Evolutionary conservation across 179 eudicot species (phyloP).

Genomic region (Spinacia oleracea): DNA sequence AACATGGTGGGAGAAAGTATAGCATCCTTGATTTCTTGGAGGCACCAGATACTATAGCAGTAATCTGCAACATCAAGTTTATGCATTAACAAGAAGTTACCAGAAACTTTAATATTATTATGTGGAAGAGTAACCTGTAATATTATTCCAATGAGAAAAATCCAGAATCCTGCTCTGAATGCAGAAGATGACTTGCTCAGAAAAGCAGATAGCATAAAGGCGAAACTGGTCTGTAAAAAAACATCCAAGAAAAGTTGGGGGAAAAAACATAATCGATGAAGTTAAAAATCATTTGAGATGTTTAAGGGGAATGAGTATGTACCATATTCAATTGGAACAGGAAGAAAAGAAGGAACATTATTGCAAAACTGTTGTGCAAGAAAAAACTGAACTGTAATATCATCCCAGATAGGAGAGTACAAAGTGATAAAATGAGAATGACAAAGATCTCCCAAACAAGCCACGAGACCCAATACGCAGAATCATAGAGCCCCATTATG

Average conservation of each 20-base stretch:
- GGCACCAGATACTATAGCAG: not conserved
- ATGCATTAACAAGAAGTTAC: not conserved
- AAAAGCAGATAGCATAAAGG: conserved; percentile 70
- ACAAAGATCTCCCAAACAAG: conserved; percentile 72
- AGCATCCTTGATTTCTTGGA: conserved; percentile 3
- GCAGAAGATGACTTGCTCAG: conserved; percentile 69
- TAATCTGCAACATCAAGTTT: conserved; percentile 20
- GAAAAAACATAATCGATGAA: conserved; percentile 1
- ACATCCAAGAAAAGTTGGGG: not conserved
- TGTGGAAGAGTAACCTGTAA: conserved; percentile 55
- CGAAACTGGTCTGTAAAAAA: conserved; percentile 52
- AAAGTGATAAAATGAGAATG: conserved; percentile 52
- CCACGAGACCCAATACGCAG: conserved; percentile 95
- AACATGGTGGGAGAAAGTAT: conserved; percentile 69
- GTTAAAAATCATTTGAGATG: not conserved
- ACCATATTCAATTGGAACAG: conserved; percentile 89
- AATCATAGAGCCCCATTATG: conserved; percentile 94
- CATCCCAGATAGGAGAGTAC: conserved; percentile 75
- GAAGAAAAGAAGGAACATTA: conserved; percentile 71
- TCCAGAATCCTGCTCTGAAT: conserved; percentile 58
- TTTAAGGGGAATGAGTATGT: not conserved
- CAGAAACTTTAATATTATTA: not conserved
- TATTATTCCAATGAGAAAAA: conserved; percentile 58
- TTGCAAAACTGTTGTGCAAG: conserved; percentile 65
- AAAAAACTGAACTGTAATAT: conserved; percentile 76